Conservation (phyloP, 2,329 filamentous ascomycete species). For the Trichoderma sp. region DNA sequence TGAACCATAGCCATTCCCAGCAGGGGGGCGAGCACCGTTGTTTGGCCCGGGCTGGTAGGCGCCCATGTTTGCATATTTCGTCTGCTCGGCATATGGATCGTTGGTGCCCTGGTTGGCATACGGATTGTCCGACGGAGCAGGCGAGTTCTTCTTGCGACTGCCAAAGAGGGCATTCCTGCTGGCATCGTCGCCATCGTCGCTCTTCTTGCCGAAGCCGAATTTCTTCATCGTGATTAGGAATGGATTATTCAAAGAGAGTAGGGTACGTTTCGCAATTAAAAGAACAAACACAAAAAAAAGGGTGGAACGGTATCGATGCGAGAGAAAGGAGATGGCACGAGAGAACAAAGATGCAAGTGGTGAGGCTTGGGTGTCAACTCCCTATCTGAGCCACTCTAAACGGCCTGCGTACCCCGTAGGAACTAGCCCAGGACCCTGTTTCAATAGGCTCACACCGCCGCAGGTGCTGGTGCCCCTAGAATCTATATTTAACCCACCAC, state of each 20-base stretch:
- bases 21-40: conserved; percentile 25
- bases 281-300: neutral
- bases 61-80: conserved; percentile 45
- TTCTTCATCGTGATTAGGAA: conserved; percentile 50
- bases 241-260: neutral
- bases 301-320: neutral
- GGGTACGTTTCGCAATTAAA: neutral
- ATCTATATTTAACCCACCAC: neutral
- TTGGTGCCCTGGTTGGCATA: conserved; percentile 52
- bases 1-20: conserved; percentile 18
- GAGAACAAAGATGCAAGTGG: conserved; percentile 5
- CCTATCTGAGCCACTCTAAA: conserved; percentile 14
- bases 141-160: conserved; percentile 49
- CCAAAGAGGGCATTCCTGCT: conserved; percentile 50
- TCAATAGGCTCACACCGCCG: conserved; percentile 8
- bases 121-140: conserved; percentile 48
- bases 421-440: conserved; percentile 6
- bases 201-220: conserved; percentile 57
- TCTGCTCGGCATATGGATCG: conserved; percentile 53
- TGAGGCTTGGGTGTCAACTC: conserved; percentile 15
- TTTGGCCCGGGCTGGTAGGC: conserved; percentile 46
- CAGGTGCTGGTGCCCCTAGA: neutral
- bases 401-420: neutral
- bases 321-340: conserved; percentile 15
- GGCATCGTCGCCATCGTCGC: conserved; percentile 47